A percentile compares a stretch with the other conserved stretches of the same genome.
Conservation (phyloP, 768 basidiomycete species). For the Boletus sp. region DNA sequence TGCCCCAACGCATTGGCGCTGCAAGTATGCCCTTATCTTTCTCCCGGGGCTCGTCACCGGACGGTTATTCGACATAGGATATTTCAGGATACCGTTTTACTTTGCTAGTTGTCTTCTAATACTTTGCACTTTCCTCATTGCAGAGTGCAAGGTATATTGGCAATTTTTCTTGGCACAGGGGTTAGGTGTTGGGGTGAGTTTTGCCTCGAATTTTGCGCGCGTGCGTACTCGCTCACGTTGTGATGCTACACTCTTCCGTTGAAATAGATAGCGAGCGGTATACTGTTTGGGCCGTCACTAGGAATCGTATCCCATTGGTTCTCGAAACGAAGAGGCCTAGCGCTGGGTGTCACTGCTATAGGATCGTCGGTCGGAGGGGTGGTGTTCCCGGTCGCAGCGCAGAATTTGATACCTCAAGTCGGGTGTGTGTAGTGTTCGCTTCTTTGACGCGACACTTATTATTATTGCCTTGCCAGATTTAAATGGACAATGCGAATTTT, state of each 20-base stretch:
- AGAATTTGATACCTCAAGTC: slow-evolving; percentile 50
- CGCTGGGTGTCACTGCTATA: slow-evolving; percentile 59
- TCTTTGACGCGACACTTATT: background rate
- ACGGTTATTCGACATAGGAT: slow-evolving; percentile 72
- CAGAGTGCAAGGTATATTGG: slow-evolving; percentile 74
- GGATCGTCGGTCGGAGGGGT: slow-evolving; percentile 72
- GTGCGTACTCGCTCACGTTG: background rate
- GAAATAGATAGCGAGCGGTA: slow-evolving; percentile 43
- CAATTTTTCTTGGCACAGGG: slow-evolving; percentile 79
- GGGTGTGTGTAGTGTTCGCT: slow-evolving; percentile 43
- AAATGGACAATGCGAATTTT: slow-evolving; percentile 74
- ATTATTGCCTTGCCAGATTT: slow-evolving; percentile 46
- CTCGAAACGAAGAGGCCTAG: slow-evolving; percentile 52
- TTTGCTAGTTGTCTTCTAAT: slow-evolving; percentile 51
- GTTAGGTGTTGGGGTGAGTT: slow-evolving; percentile 58
- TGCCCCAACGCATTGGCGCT: background rate
- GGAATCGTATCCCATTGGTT: slow-evolving; percentile 75
- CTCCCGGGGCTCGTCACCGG: slow-evolving; percentile 63
- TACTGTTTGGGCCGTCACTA: slow-evolving; percentile 61
- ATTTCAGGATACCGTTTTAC: slow-evolving; percentile 52
- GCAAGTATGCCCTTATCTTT: slow-evolving; percentile 61
- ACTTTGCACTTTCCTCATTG: slow-evolving; percentile 58
- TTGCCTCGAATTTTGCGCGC: too few relatives aligned
- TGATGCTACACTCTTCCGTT: background rate
- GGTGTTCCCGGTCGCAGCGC: slow-evolving; percentile 59